phyloP scores from a whole-genome alignment of 345 rosid genomes.

The Abelmoschus esculentus region DNA sequence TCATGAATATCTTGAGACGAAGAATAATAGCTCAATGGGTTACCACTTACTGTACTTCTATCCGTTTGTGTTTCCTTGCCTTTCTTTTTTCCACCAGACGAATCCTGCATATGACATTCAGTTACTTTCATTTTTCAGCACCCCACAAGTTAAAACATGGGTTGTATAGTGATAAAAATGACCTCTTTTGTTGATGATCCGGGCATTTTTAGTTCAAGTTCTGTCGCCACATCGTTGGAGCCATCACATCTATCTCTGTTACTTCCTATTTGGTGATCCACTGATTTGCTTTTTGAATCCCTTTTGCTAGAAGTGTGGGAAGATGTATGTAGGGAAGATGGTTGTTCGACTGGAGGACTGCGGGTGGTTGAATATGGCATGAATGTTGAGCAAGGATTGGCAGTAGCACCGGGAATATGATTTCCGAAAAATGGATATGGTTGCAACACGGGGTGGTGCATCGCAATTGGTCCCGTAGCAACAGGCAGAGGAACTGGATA shows the following conservation, averaged over 20 bases:
- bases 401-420: too few species aligned
- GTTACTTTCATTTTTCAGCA: constrained; percentile 6
- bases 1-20: constrained; percentile 43
- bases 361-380: too few species aligned
- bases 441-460: too few species aligned
- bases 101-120: constrained; percentile 34
- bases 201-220: constrained; percentile 67
- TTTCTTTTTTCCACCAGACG: constrained; percentile 34
- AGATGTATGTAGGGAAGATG: too few species aligned
- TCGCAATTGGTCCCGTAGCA: too few species aligned
- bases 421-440: too few species aligned
- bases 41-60: constrained; percentile 19
- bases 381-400: too few species aligned
- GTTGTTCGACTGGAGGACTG: too few species aligned
- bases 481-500: constrained; percentile 31
- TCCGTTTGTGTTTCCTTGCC: constrained; percentile 30
- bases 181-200: constrained; percentile 55
- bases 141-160: neutral
- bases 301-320: too few species aligned
- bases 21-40: constrained; percentile 33
- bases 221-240: constrained; percentile 46
- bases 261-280: too few species aligned
- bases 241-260: constrained; percentile 23
- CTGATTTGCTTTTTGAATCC: too few species aligned
- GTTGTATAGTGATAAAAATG: neutral